These are phyloP conservation scores for Thoreauomyces humboldtii DNA, from an alignment of 192 early-diverging fungal species.

Conservation along the genomic window DNA sequence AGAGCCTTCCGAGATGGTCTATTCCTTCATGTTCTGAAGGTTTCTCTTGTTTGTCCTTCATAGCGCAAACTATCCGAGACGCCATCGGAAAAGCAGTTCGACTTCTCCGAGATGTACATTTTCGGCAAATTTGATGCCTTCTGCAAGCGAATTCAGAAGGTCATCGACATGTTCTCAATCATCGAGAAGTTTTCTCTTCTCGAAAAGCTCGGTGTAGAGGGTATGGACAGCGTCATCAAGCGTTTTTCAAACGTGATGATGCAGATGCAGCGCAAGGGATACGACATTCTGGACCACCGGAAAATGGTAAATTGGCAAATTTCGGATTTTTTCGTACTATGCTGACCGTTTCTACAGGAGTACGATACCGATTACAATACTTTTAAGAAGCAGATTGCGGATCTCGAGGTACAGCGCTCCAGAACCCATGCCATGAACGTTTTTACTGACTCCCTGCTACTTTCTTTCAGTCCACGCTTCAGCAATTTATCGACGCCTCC, in stretches of 20 bases:
- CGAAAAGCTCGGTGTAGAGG: slow-evolving; percentile 58
- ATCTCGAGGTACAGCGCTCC: no score
- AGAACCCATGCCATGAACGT: no score
- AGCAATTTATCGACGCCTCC: slow-evolving; percentile 63
- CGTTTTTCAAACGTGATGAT: slow-evolving; percentile 63
- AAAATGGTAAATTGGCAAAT: slow-evolving; percentile 46
- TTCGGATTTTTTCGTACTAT: neutral
- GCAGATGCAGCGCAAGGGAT: slow-evolving; percentile 63
- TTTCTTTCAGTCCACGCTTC: slow-evolving; percentile 51
- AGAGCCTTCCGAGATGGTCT: slow-evolving; percentile 2
- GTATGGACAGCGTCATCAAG: slow-evolving; percentile 60
- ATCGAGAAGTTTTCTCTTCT: slow-evolving; percentile 64
- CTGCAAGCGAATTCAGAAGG: slow-evolving; percentile 68
- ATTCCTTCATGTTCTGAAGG: slow-evolving; percentile 11
- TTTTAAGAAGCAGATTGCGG: slow-evolving; percentile 66
- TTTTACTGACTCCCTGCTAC: no score
- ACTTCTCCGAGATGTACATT: slow-evolving; percentile 70
- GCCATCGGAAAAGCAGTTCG: slow-evolving; percentile 63
- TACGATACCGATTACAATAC: slow-evolving; percentile 63
- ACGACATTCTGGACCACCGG: slow-evolving; percentile 66
- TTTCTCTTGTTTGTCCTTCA: neutral
- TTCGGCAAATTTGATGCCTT: slow-evolving; percentile 71
- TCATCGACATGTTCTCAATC: slow-evolving; percentile 67
- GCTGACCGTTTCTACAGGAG: slow-evolving; percentile 33
- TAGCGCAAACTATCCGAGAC: slow-evolving; percentile 58